Evolutionary conservation across 2,329 filamentous ascomycete genomes (phyloP), one percentile per base, ranked within the genome.

Genomic region (Dendryphion nanum): DNA sequence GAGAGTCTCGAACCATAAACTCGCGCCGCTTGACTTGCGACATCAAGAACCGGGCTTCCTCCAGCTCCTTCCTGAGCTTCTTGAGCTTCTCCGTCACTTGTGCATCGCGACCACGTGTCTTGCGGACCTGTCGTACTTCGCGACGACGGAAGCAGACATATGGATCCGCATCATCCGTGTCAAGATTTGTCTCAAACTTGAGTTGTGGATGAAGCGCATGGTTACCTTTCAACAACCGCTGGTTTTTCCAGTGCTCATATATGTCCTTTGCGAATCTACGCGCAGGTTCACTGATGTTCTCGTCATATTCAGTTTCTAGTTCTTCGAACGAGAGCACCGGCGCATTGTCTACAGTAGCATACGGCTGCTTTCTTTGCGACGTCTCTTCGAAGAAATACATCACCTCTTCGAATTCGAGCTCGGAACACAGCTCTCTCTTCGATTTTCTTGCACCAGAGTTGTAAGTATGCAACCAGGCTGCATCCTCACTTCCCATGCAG

Each of bases 71-170:
- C 38, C 93, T 83, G 58, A 98, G 73, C 63, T 87, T 88, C 73
- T 93, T 93, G 51, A 98, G 78, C 67, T 95, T 96, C 63, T 98
- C 93, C 38, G 86, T 88, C 55, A 91, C 89, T 68, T 95, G 91
- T 23, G 88, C 88, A 72, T 98, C 93, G 59, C 93, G 83, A 52
- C 88, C 89, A 59, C 93, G 81, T 24, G 93, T 98, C 72, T 97
- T 98, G 55, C 93, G 86, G 34, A 89, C 91, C 64, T 95, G 89
- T 41, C 93, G 85, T 32, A 95, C 87, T 68, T 98, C 93, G 48
- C 93, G 86, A 53, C 93, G 83, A 62, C 93, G 82, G 79, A 98
- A 98, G 70, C 93, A 98, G 57, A 98, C 90, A 70, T 95, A 98
- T 33, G 93, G 93, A 68, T 98, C 93, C 55, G 87, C 82, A 63